A percentile compares a stretch with the other conserved stretches of the same genome.
Conservation (phyloP, 1,139 yeast species). For the Kodamaea arcana region DNA sequence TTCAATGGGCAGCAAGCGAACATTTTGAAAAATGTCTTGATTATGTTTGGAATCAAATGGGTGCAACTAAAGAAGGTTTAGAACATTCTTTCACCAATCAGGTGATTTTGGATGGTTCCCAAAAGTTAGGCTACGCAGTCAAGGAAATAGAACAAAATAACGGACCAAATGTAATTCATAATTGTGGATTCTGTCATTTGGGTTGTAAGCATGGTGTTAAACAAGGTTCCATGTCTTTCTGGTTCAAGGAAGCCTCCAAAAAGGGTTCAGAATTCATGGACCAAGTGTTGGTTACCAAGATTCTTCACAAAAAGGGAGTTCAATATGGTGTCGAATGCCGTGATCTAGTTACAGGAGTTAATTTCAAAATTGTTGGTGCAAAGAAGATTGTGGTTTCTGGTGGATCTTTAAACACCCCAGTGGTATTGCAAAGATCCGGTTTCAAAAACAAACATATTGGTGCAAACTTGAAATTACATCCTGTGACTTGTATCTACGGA, state of each 20-base stretch:
- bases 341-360: constrained; percentile 25
- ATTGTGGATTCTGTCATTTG: constrained; percentile 49
- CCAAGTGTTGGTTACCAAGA: constrained; percentile 38
- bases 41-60: constrained; percentile 50
- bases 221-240: constrained; percentile 49
- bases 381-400: constrained; percentile 45
- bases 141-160: constrained; percentile 46
- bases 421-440: constrained; percentile 47
- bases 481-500: constrained; percentile 42
- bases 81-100: constrained; percentile 49
- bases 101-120: constrained; percentile 43
- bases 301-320: constrained; percentile 38
- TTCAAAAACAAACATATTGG: constrained; percentile 55
- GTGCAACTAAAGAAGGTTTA: constrained; percentile 38
- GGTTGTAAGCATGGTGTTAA: constrained; percentile 57
- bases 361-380: constrained; percentile 42
- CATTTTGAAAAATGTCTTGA: constrained; percentile 45
- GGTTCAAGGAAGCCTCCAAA: constrained; percentile 52
- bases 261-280: constrained; percentile 49
- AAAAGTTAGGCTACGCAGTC: constrained; percentile 44
- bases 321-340: constrained; percentile 44
- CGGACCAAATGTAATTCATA: constrained; percentile 44
- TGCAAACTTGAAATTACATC: constrained; percentile 51
- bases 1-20: constrained; percentile 47
- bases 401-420: constrained; percentile 54